A percentile compares a stretch with the other conserved stretches of the same genome.
Evolutionary conservation across 164 flowering plant genomes (phyloP).

Genomic region (Tetrastigma voinierianum): DNA sequence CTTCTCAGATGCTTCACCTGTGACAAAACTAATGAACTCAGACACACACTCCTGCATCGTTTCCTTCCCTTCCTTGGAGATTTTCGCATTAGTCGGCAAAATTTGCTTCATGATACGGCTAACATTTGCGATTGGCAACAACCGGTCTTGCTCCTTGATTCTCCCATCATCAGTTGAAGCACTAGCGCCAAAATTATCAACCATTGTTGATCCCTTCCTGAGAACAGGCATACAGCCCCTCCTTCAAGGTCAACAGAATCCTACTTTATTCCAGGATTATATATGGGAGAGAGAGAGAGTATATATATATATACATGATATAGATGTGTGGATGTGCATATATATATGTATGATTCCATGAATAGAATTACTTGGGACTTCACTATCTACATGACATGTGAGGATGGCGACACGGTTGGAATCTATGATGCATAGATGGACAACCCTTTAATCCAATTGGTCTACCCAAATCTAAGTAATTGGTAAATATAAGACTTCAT

Average conservation of each 20-base stretch:
- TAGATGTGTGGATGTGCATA: background rate
- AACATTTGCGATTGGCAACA: constrained; percentile 42
- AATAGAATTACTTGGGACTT: background rate
- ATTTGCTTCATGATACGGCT: constrained; percentile 41
- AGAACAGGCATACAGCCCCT: background rate
- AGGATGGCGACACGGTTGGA: background rate
- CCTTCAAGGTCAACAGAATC: background rate
- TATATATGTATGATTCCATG: background rate
- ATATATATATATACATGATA: background rate
- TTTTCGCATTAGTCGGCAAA: constrained; percentile 38
- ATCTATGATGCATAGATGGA: background rate
- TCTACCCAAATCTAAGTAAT: background rate
- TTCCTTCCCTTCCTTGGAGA: constrained; percentile 45
- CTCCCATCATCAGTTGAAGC: constrained; percentile 12
- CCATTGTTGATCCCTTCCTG: constrained; percentile 8
- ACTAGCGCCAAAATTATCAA: constrained; percentile 7
- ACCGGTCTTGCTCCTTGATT: constrained; percentile 29
- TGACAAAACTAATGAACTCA: constrained; percentile 46
- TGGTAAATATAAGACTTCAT: background rate
- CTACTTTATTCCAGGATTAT: too few relatives aligned
- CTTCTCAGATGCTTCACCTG: constrained; percentile 43
- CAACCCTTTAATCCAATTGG: background rate
- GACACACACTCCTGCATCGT: constrained; percentile 44
- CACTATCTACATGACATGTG: background rate
- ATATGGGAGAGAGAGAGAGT: too few relatives aligned